Base-by-base conservation (phyloP, 202 grass and related monocot genomes). In the Eragrostis tef region DNA sequence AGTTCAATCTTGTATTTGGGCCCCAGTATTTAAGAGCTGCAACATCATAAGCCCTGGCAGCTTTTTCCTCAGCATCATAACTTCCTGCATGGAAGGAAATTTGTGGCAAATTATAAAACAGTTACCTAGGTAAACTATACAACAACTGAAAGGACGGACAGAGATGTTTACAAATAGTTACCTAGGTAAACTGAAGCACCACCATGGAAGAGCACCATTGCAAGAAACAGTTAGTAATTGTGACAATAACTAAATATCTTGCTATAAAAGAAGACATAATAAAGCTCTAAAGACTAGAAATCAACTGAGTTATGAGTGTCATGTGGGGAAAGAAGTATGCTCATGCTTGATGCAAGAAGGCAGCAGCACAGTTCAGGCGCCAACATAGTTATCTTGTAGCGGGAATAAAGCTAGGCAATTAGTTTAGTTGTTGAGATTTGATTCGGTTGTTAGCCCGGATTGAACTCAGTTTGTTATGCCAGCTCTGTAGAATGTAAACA, bases 101-200 rank as follows among this genome's bases (percentile, higher is more conserved):
- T 82, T 75, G 31, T n/a, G n/a, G n/a, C n/a, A n/a, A n/a, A n/a
- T n/a, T n/a, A n/a, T n/a, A n/a, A n/a, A n/a, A n/a, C n/a, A n/a
- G n/a, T n/a, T n/a, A n/a, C n/a, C n/a, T n/a, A n/a, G n/a, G n/a
- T n/a, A n/a, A n/a, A n/a, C n/a, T n/a, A n/a, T 43, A 79, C 64
- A 69, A 11, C n/a, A 76, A 64, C 11, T 1, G 2, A 53, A 3
- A 46, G 50, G 50, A 48, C 49, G 42, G 11, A 31, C 26, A 79
- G 21, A 81, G 41, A 25, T 58, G 50, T 54, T 80, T 61, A 75
- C 26, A 67, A 46, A 29, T 50, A 57, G 41, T 91, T 90, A 97
- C 94, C 94, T 90, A 94, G 87, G 88, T 94, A 97, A 86, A 97
- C 94, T 97, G 89, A 94, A 91, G 87, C 82, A 75, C 12, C 88